Base-by-base conservation (phyloP, 169 alveolate species). In the Cryptosporidium canis region DNA sequence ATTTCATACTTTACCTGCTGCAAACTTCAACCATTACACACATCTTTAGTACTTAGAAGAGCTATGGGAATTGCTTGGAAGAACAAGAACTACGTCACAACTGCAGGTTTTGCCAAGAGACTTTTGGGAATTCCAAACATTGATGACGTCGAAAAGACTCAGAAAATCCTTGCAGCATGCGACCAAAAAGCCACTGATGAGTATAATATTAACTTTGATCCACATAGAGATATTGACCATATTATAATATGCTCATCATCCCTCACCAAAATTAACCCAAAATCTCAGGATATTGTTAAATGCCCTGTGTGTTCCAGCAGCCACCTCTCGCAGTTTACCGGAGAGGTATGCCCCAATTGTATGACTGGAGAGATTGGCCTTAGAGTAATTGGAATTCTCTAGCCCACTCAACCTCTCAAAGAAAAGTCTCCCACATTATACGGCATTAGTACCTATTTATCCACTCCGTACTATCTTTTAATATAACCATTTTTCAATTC, bases 41-140 rank as follows among this genome's bases (percentile, higher is more conserved):
- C 77, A n/a, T 94, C 93, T 66, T 64, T 94, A 41, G 97, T 93
- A 67, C 66, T 94, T 56, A 77, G 97, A 41, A 92, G 96, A 48
- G 94, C 95, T 14, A 93, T 94, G 94, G 96, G 97, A n/a, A 85
- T 94, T 37, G 93, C 94, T 43, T 94, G 97, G 97, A 94, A 94
- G 82, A 95, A 96, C 5, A 94, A 94, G 37, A 94, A 94, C 67
- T 94, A 92, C 71, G 90, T 67, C n/a, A 94, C 95, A 0, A 94
- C 97, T 16, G 95, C 94, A 12, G 29, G 67, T 58, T 47, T 92
- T 37, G 94, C 92, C 27, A 90, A 65, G 27, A 83, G 95, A 39
- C 83, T 92, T 27, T 27, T 92, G 65, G 45, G 83, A 9, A 68
- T 56, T 31, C 92, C 91, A 18, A 84, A 71, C 21, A 66, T 64